Percentiles rank a stretch among this genome's conserved stretches.
Conservation (phyloP, 129 eudicot species). For the Flaveria ramosissima region DNA sequence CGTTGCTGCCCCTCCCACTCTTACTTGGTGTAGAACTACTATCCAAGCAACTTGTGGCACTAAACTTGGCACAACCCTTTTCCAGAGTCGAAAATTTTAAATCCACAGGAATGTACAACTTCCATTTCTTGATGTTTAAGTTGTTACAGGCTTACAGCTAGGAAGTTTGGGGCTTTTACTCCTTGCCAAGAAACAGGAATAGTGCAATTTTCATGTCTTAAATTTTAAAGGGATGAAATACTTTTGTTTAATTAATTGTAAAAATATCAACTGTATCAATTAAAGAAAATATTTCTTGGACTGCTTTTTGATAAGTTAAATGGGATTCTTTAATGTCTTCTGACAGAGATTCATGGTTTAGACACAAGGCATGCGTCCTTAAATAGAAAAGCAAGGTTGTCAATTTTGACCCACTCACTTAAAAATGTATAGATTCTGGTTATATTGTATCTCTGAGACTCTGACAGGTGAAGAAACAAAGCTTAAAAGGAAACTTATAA, state of each 20-base stretch:
- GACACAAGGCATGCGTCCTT: background rate
- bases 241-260: background rate
- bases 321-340: background rate
- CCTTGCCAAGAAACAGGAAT: too few relatives aligned
- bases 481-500: background rate
- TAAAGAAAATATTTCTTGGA: background rate
- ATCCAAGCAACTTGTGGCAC: constrained; percentile 8
- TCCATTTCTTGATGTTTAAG: background rate
- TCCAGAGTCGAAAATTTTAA: background rate
- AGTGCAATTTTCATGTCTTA: background rate
- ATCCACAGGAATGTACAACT: background rate
- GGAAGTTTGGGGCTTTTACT: background rate
- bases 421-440: background rate
- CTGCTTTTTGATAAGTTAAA: background rate
- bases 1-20: too few relatives aligned
- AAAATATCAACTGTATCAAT: background rate
- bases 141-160: background rate
- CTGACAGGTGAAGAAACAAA: background rate
- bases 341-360: background rate
- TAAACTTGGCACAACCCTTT: background rate
- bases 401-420: background rate
- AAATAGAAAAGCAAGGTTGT: background rate
- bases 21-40: background rate
- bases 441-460: background rate
- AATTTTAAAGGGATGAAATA: background rate